phyloP scores from a whole-genome alignment of 306 rosid genomes.

The Acacia crassicarpa region DNA sequence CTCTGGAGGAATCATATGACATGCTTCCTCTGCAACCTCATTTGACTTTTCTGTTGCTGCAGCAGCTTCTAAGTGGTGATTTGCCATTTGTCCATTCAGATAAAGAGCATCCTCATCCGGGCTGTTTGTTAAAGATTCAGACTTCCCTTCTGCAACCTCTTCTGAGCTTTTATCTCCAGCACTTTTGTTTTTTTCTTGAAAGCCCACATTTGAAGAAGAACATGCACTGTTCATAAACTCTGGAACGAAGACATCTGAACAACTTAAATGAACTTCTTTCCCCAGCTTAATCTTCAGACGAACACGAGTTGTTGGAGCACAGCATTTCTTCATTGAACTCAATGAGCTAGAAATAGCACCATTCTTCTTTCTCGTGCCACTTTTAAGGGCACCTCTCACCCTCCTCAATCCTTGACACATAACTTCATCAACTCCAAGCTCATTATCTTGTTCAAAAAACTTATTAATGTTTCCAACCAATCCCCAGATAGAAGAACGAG shows the following conservation, averaged over 20 bases:
- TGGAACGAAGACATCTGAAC: conserved; percentile 51
- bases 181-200: conserved; percentile 38
- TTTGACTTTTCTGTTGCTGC: conserved; percentile 45
- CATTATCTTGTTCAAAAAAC: conserved; percentile 54
- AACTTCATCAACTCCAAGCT: conserved; percentile 45
- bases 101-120: conserved; percentile 47
- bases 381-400: conserved; percentile 47
- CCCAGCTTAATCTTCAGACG: conserved; percentile 89
- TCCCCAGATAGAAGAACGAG: conserved; percentile 90
- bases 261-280: conserved; percentile 52
- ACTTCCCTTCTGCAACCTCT: conserved; percentile 34
- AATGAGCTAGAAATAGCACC: conserved; percentile 45
- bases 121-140: conserved; percentile 38
- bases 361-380: conserved; percentile 48
- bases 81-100: conserved; percentile 49
- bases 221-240: conserved; percentile 48
- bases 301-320: conserved; percentile 48
- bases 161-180: conserved; percentile 42
- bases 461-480: conserved; percentile 57
- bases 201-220: conserved; percentile 38
- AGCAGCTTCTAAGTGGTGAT: conserved; percentile 44
- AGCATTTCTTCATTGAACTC: conserved; percentile 44
- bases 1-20: conserved; percentile 42
- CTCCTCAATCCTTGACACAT: conserved; percentile 50
- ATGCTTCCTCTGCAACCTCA: conserved; percentile 41